Evolutionary conservation across 2,329 filamentous ascomycete species (phyloP).

Genomic region (Diaporthe capsici): DNA sequence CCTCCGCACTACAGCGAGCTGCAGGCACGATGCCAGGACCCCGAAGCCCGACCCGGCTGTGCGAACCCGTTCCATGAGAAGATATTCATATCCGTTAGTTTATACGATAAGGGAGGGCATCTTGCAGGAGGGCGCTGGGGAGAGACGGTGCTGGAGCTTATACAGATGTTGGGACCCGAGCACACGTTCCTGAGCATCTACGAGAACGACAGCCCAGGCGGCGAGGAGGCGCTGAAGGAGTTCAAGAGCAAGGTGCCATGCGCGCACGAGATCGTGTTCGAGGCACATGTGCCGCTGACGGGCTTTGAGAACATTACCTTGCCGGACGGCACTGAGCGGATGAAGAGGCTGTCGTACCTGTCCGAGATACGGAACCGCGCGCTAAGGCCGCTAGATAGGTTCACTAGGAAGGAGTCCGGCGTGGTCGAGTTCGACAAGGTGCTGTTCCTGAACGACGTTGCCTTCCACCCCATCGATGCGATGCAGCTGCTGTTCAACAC

Average conservation of each 20-base stretch:
- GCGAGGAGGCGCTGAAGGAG: slow-evolving; percentile 65
- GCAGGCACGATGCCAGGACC: slow-evolving; percentile 49
- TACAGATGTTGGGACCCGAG: slow-evolving; percentile 75
- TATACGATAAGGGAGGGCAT: slow-evolving; percentile 74
- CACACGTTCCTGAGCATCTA: slow-evolving; percentile 82
- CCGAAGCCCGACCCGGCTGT: slow-evolving; percentile 50
- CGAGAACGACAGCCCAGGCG: slow-evolving; percentile 75
- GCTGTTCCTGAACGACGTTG: slow-evolving; percentile 78
- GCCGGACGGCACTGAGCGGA: slow-evolving; percentile 72
- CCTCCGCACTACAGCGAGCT: slow-evolving; percentile 56
- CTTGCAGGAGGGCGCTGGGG: slow-evolving; percentile 77
- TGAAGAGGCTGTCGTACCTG: slow-evolving; percentile 81
- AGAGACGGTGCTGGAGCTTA: slow-evolving; percentile 69
- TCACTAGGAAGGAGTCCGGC: slow-evolving; percentile 52
- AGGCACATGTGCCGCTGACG: slow-evolving; percentile 70
- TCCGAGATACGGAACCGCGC: slow-evolving; percentile 81
- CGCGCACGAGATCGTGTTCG: slow-evolving; percentile 68
- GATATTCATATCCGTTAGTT: slow-evolving; percentile 80
- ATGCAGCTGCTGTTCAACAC: slow-evolving; percentile 74
- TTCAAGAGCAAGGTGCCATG: slow-evolving; percentile 64
- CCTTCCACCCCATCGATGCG: slow-evolving; percentile 65
- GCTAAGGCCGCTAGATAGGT: slow-evolving; percentile 71
- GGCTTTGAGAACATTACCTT: slow-evolving; percentile 71
- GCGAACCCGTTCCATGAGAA: slow-evolving; percentile 68
- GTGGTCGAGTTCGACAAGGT: slow-evolving; percentile 66